Conservation (phyloP, 2,329 filamentous ascomycete genomes). For the Xylariaceae sp. region DNA sequence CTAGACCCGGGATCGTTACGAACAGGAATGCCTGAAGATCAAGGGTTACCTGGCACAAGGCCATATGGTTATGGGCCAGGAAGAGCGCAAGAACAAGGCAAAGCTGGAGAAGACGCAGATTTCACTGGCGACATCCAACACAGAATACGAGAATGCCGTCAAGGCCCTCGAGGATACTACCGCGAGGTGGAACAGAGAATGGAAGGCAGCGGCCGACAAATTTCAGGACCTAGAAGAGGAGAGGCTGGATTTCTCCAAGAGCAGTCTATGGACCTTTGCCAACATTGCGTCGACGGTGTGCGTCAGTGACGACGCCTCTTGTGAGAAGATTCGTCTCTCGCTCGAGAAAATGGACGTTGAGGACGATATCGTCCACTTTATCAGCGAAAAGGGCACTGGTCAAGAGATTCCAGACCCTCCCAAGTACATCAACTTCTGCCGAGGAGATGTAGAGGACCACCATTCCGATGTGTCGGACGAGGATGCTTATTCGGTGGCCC, state of each 20-base stretch:
- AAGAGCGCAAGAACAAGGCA: conserved; percentile 97
- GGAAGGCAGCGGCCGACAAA: conserved; percentile 97
- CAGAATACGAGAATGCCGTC: conserved; percentile 88
- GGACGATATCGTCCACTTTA: conserved; percentile 87
- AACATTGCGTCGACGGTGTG: conserved; percentile 97
- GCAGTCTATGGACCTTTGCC: conserved; percentile 95
- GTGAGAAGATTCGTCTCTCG: conserved; percentile 90
- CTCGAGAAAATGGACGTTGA: conserved; percentile 96
- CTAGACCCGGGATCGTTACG: conserved; percentile 85
- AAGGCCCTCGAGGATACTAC: conserved; percentile 95
- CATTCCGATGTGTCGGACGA: conserved; percentile 75
- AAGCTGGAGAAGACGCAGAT: conserved; percentile 99
- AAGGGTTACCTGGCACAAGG: conserved; percentile 98
- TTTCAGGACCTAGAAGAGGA: conserved; percentile 99
- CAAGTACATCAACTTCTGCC: conserved; percentile 98
- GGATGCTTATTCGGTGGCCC: conserved; percentile 87
- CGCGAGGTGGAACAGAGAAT: conserved; percentile 92
- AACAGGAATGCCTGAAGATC: conserved; percentile 96
- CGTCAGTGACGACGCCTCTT: conserved; percentile 93
- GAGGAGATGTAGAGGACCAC: conserved; percentile 77
- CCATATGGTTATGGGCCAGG: conserved; percentile 99
- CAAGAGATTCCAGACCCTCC: conserved; percentile 97
- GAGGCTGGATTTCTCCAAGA: conserved; percentile 93
- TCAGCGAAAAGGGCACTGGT: conserved; percentile 82
- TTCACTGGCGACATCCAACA: conserved; percentile 83